Percentiles rank a stretch among this genome's conserved stretches.
These are phyloP conservation scores for Rhodosporidiobolus sp. DNA, from an alignment of 768 basidiomycete genomes.

Conservation along the genomic window DNA sequence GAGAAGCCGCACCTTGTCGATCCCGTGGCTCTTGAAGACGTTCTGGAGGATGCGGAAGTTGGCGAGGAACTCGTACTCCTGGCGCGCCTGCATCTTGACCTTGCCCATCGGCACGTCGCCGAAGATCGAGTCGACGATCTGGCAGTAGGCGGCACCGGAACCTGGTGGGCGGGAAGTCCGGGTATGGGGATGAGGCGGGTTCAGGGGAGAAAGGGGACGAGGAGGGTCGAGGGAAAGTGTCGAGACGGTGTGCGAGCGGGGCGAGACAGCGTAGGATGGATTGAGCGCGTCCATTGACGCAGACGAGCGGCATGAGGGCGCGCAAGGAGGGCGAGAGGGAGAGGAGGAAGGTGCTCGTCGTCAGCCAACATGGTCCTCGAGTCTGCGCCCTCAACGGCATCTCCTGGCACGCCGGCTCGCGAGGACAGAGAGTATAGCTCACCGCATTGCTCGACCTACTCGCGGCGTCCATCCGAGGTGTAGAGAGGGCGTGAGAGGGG, in stretches of 20 bases:
- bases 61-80: conserved; percentile 82
- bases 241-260: background rate
- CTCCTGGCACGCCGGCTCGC: no score
- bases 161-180: conserved; percentile 49
- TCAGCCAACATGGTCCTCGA: background rate
- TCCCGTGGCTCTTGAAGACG: conserved; percentile 82
- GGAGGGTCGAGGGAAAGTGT: no score
- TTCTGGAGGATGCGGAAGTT: conserved; percentile 97
- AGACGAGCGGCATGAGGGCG: no score
- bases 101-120: conserved; percentile 53
- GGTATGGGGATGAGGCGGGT: background rate
- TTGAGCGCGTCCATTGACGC: no score
- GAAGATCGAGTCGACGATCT: conserved; percentile 91
- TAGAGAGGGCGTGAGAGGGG: background rate
- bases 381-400: background rate
- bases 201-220: background rate
- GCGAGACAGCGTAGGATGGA: background rate
- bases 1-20: conserved; percentile 73
- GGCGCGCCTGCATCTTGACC: conserved; percentile 91
- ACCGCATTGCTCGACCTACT: conserved; percentile 41
- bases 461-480: background rate
- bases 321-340: background rate
- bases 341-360: background rate
- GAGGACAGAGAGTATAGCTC: background rate
- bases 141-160: conserved; percentile 87